A percentile compares a stretch with the other conserved stretches of the same genome.
Conservation (phyloP, 148 eudicot genomes). For the Oxyria digyna region DNA sequence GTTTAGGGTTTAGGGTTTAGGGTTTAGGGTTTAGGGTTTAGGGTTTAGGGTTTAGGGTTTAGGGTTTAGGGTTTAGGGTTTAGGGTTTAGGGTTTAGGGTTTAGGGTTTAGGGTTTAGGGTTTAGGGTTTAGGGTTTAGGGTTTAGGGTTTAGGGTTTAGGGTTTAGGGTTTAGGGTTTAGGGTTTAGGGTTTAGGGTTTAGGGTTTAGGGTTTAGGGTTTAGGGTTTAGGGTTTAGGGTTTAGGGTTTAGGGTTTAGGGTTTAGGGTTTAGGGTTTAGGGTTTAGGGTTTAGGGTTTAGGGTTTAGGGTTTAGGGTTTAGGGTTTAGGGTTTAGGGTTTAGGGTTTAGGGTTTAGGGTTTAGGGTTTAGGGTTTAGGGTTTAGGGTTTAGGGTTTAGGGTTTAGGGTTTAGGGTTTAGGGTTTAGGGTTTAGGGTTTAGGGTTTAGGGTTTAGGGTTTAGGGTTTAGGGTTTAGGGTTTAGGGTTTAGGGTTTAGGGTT, state of each 20-base stretch:
- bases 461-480: conserved; percentile 21
- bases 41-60: too few species aligned
- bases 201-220: conserved; percentile 19
- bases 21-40: conserved; percentile 14
- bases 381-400: conserved; percentile 6
- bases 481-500: conserved; percentile 22
- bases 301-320: conserved; percentile 17
- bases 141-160: conserved; percentile 4
- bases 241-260: background rate
- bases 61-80: too few species aligned
- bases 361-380: conserved; percentile 15
- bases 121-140: conserved; percentile 12
- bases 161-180: conserved; percentile 9
- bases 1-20: conserved; percentile 19
- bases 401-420: conserved; percentile 16
- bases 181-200: conserved; percentile 15
- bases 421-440: conserved; percentile 18
- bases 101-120: conserved; percentile 20
- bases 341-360: conserved; percentile 16
- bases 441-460: conserved; percentile 11
- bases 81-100: background rate
- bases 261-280: too few species aligned
- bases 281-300: conserved; percentile 6
- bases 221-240: conserved; percentile 15
- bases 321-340: conserved; percentile 17